Evolutionary conservation across 768 basidiomycete genomes (phyloP), one percentile per base, ranked within the genome.

Genomic region (Tubosaeta sp.): DNA sequence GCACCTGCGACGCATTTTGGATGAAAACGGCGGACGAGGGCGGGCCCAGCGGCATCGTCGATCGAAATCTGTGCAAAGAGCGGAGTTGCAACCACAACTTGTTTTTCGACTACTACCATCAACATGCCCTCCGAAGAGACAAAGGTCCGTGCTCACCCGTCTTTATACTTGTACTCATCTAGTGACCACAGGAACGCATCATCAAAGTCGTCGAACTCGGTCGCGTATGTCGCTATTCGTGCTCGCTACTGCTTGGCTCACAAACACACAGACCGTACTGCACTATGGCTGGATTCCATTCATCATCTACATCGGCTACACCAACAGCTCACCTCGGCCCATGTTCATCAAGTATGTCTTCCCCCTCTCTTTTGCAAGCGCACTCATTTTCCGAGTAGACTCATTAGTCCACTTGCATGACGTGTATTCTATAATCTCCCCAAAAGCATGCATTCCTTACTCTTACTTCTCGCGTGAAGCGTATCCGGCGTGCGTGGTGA

Each of bases 261-360:
- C 52, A 3, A 13, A 5, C 44, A 4, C 6, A 44, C 54, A 96
- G 94, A 92, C 88, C 52, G 78, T 94, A 61, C 66, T 96, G 47
- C 93, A 96, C 72, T 96, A 94, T 60, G 87, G 86, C 57, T 98
- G 94, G 92, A 93, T 98, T 63, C 95, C 95, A 29, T 73, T 94
- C 66, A 91, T 98, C 64, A 94, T 98, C 63, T 96, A 94, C 70
- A 80, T 96, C 64, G 95, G 94, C 31, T 96, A 90, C 75, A 90
- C 87, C 47, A 77, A 87, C 59, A 94, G 91, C 65, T 91, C 88
- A 65, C 94, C 94, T 27, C 91, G 94, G 60, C 94, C 94, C 18
- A 93, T 92, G 34, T 75, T 97, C 63, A 95, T 95, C 71, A 94
- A 96, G 94, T 95, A 48, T 61, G 90, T 81, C n/a, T 6, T 16